A percentile compares a stretch with the other conserved stretches of the same genome.
These are phyloP conservation scores for Chrysanthemum lavandulifolium DNA, from an alignment of 129 eudicot genomes.

Conservation along the genomic window DNA sequence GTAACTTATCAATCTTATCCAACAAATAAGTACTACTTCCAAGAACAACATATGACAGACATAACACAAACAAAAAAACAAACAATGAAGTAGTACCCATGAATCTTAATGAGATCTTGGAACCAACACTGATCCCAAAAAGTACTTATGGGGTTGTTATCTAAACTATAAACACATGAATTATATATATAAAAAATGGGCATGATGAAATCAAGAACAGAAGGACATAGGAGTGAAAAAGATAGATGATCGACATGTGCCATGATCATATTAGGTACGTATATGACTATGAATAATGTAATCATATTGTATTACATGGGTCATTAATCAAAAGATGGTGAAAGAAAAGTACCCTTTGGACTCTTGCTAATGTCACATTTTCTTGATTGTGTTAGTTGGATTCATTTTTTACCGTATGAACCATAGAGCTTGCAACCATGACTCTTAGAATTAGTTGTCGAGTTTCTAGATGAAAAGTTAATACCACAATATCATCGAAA, in stretches of 20 bases:
- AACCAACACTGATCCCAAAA: slow-evolving; percentile 29
- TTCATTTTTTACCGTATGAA: no score
- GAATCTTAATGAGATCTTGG: slow-evolving; percentile 32
- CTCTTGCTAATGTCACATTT: no score
- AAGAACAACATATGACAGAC: slow-evolving; percentile 30
- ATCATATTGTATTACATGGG: no score
- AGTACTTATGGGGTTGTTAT: slow-evolving; percentile 22
- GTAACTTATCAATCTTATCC: slow-evolving; percentile 65
- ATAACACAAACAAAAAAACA: slow-evolving; percentile 30
- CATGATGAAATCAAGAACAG: slow-evolving; percentile 16
- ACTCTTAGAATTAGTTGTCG: no score
- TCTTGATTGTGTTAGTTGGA: no score
- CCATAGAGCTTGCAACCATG: no score
- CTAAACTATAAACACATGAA: no score
- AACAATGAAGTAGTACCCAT: slow-evolving; percentile 43
- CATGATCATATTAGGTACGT: neutral
- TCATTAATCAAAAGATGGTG: no score
- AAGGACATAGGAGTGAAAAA: slow-evolving; percentile 24
- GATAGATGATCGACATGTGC: slow-evolving; percentile 28
- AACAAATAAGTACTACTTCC: slow-evolving; percentile 47
- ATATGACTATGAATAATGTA: no score
- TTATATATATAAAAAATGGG: neutral
- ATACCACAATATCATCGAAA: no score
- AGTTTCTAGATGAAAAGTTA: no score
- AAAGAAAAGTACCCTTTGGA: no score